phyloP scores from a whole-genome alignment of 1,284 basidiomycete genomes.

The Ceratobasidium theobromae region DNA sequence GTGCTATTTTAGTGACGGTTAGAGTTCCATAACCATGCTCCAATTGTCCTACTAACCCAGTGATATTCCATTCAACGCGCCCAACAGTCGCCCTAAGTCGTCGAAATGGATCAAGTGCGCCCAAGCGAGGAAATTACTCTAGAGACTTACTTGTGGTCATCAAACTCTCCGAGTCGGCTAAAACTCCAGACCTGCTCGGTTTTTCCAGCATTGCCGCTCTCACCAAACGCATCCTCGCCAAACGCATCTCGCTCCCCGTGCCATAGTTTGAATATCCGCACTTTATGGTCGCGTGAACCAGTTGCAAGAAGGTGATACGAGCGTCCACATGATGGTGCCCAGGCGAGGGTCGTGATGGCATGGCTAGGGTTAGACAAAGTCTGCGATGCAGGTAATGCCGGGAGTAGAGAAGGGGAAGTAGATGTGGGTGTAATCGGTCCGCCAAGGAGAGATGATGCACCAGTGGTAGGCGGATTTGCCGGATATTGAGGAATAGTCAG shows the following conservation, averaged over 20 bases:
- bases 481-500: slow-evolving; percentile 41
- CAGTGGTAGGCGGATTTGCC: slow-evolving; percentile 38
- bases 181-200: slow-evolving; percentile 67
- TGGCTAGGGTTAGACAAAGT: slow-evolving; percentile 42
- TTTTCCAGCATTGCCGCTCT: slow-evolving; percentile 50
- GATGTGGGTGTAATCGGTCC: slow-evolving; percentile 27
- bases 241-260: slow-evolving; percentile 25
- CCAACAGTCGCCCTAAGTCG: slow-evolving; percentile 62
- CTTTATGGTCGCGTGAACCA: slow-evolving; percentile 79
- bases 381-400: slow-evolving; percentile 35
- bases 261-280: slow-evolving; percentile 77
- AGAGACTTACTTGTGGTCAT: slow-evolving; percentile 71
- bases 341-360: slow-evolving; percentile 77
- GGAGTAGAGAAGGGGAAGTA: slow-evolving; percentile 34
- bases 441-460: slow-evolving; percentile 31
- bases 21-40: neutral
- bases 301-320: slow-evolving; percentile 91
- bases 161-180: slow-evolving; percentile 79
- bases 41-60: slow-evolving; percentile 57
- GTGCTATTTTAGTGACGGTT: slow-evolving; percentile 55
- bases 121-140: neutral
- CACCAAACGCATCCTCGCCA: slow-evolving; percentile 49
- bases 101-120: neutral
- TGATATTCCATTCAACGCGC: slow-evolving; percentile 85
- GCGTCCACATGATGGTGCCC: slow-evolving; percentile 89